These are phyloP conservation scores for Citrullus colocynthis DNA, from an alignment of 306 rosid species.

Conservation along the genomic window DNA sequence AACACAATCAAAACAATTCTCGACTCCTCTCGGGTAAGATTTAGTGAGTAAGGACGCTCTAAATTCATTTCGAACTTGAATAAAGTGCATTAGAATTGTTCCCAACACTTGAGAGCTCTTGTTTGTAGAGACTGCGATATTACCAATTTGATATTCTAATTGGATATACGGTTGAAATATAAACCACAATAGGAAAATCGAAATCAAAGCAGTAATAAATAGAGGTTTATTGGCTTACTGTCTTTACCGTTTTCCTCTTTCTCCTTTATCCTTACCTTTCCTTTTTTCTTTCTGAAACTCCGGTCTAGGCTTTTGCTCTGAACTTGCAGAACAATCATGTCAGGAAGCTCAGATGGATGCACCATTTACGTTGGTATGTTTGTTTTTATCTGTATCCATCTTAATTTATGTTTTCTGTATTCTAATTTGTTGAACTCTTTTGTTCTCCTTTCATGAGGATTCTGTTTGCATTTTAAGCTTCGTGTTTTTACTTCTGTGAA, in stretches of 20 bases:
- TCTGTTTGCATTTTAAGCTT: background rate
- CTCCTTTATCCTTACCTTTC: background rate
- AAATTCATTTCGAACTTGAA: too few relatives aligned
- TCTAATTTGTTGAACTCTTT: background rate
- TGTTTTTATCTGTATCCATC: background rate
- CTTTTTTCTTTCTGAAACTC: background rate
- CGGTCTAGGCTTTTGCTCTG: background rate
- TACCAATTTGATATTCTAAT: too few relatives aligned
- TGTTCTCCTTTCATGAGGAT: background rate
- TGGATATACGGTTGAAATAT: too few relatives aligned
- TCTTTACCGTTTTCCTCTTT: background rate
- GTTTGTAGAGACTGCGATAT: too few relatives aligned
- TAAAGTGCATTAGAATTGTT: too few relatives aligned
- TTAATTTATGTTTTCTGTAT: background rate
- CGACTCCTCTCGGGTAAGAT: too few relatives aligned
- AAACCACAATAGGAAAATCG: too few relatives aligned
- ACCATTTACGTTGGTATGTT: constrained; percentile 2
- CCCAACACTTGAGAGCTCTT: too few relatives aligned
- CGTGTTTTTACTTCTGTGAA: background rate
- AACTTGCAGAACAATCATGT: background rate
- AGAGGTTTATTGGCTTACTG: background rate
- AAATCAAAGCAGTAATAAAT: too few relatives aligned
- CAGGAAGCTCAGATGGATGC: constrained; percentile 4
- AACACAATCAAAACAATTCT: too few relatives aligned
- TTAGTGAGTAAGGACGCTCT: too few relatives aligned